Evolutionary conservation across 1,284 basidiomycete species (phyloP).

Genomic region (Ustilago curta): DNA sequence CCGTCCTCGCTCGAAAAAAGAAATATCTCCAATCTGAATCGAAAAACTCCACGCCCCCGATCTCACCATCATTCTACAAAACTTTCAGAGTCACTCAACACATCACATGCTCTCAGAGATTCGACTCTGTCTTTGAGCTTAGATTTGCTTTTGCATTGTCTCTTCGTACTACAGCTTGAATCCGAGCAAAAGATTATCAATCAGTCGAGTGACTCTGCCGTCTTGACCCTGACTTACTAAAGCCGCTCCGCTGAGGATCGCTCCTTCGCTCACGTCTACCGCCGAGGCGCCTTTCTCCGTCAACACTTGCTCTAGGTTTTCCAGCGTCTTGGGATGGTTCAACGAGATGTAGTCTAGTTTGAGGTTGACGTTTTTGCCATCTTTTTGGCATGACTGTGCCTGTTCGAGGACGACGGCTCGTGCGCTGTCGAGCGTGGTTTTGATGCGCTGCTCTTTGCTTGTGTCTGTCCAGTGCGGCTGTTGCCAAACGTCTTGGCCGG

Average conservation of each 20-base stretch:
- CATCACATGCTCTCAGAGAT: too few species aligned
- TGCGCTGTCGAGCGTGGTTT: slow-evolving; percentile 48
- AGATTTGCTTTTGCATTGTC: too few species aligned
- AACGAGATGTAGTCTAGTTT: slow-evolving; percentile 87
- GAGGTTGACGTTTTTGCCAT: slow-evolving; percentile 70
- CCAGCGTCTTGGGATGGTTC: slow-evolving; percentile 82
- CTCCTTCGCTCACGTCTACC: slow-evolving; percentile 71
- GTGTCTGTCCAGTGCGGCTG: slow-evolving; percentile 19
- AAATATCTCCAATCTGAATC: too few species aligned
- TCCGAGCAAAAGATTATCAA: slow-evolving; percentile 89
- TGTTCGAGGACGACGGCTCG: slow-evolving; percentile 30
- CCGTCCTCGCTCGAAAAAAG: too few species aligned
- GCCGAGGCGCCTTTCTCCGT: slow-evolving; percentile 68
- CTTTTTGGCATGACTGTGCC: slow-evolving; percentile 13
- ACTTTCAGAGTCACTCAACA: too few species aligned
- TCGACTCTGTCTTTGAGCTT: too few species aligned
- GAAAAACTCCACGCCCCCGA: too few species aligned
- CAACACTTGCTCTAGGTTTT: slow-evolving; percentile 67
- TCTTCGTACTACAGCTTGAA: slow-evolving; percentile 56
- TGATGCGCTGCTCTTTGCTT: slow-evolving; percentile 37
- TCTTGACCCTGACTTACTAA: slow-evolving; percentile 74
- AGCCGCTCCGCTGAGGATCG: slow-evolving; percentile 87
- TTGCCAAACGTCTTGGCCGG: slow-evolving; percentile 71
- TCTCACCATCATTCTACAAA: too few species aligned
- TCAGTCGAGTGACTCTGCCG: slow-evolving; percentile 82